Evolutionary conservation across 2,329 filamentous ascomycete species (phyloP).

Genomic region (Simplicillium aogashimaense): DNA sequence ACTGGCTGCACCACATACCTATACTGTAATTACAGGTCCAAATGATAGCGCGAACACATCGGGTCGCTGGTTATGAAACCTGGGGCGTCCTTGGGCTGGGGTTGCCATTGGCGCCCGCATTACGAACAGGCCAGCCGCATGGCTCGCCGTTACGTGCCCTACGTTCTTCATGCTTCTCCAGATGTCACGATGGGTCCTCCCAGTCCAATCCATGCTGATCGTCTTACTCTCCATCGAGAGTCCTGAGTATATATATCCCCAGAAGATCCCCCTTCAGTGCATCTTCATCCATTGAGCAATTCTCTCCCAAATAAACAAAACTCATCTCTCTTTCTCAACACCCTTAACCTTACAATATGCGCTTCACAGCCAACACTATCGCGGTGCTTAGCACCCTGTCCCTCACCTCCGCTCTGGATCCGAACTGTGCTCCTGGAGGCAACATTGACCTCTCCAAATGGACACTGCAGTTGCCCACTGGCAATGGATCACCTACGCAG

Average conservation of each 20-base stretch:
- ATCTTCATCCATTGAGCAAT: neutral
- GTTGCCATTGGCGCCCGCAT: too few species aligned
- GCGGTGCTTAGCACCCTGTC: constrained; percentile 1
- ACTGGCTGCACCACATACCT: too few species aligned
- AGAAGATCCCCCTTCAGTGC: neutral
- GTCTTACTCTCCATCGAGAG: neutral
- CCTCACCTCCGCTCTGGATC: neutral
- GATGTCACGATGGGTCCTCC: too few species aligned
- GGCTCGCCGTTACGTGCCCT: too few species aligned
- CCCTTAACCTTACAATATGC: neutral
- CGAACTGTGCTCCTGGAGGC: constrained; percentile 13
- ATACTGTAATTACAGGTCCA: too few species aligned
- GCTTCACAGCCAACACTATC: neutral
- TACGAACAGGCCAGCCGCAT: too few species aligned
- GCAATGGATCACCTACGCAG: constrained; percentile 8
- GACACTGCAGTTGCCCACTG: constrained; percentile 28
- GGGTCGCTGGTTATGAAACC: too few species aligned
- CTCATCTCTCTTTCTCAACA: neutral
- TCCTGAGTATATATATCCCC: too few species aligned
- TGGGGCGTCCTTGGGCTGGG: too few species aligned
- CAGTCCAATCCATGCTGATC: neutral
- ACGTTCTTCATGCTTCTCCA: too few species aligned
- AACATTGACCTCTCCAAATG: constrained; percentile 22
- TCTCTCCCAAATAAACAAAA: neutral
- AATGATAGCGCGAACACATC: too few species aligned